Conservation (phyloP, 805 yeast species). For the Pachysolen tannophilus region DNA sequence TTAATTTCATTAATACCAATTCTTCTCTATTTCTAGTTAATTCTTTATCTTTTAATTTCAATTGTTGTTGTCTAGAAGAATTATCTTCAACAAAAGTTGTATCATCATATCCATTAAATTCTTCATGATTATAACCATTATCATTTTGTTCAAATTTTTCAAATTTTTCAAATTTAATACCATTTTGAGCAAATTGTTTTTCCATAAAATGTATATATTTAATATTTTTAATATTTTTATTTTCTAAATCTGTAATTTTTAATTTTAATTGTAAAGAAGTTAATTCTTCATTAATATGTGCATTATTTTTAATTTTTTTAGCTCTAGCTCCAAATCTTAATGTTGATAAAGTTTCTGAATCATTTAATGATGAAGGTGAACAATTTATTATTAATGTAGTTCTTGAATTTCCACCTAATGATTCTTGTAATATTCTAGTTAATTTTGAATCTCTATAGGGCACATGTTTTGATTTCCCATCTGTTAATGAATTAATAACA, state of each 20-base stretch:
- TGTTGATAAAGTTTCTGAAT: conserved; percentile 60
- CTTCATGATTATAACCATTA: conserved; percentile 15
- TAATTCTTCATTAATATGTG: conserved; percentile 56
- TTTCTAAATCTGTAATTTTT: conserved; percentile 3
- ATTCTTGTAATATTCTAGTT: conserved; percentile 70
- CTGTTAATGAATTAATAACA: conserved; percentile 74
- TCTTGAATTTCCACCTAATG: conserved; percentile 76
- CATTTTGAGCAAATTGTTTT: not conserved
- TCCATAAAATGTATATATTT: conserved; percentile 1
- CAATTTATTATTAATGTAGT: conserved; percentile 70
- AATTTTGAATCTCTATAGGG: conserved; percentile 77
- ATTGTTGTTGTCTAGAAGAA: conserved; percentile 12
- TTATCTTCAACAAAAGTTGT: conserved; percentile 14
- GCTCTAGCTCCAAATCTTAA: conserved; percentile 71
- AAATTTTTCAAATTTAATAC: not conserved
- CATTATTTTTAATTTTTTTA: conserved; percentile 55
- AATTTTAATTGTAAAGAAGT: conserved; percentile 10
- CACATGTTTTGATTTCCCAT: conserved; percentile 52
- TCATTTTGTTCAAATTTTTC: not conserved
- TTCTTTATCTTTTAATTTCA: not conserved
- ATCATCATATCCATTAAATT: conserved; percentile 16
- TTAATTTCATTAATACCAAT: conserved; percentile 7
- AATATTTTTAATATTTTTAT: not conserved
- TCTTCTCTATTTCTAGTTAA: conserved; percentile 7
- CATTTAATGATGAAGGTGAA: conserved; percentile 52